Percentiles rank a stretch among this genome's conserved stretches.
Evolutionary conservation across 129 eudicot genomes (phyloP).

Genomic region (Pittosporum tobira): DNA sequence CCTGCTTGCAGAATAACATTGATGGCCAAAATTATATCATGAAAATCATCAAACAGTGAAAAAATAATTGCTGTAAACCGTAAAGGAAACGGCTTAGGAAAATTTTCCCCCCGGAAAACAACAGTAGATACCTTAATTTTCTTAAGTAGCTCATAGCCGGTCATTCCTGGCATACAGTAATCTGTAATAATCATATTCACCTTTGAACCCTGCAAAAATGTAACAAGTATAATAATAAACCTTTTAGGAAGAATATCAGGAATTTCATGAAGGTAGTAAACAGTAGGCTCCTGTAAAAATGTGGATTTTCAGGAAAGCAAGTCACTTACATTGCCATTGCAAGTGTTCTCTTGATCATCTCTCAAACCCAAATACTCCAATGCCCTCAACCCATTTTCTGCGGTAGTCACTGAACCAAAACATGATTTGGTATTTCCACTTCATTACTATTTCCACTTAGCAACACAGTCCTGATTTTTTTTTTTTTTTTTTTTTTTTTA

Average conservation of each 20-base stretch:
- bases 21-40: background rate
- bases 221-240: too few species aligned
- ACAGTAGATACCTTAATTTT: slow-evolving; percentile 57
- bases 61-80: background rate
- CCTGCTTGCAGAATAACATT: slow-evolving; percentile 33
- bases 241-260: background rate
- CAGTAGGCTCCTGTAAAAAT: too few species aligned
- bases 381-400: slow-evolving; percentile 75
- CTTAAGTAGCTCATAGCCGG: slow-evolving; percentile 83
- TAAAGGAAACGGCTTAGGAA: too few species aligned
- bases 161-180: slow-evolving; percentile 90
- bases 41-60: background rate
- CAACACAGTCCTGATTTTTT: too few species aligned
- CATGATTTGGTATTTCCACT: too few species aligned
- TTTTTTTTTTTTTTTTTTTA: too few species aligned
- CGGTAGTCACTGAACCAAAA: slow-evolving; percentile 58
- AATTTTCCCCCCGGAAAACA: too few species aligned
- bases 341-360: slow-evolving; percentile 34
- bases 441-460: too few species aligned
- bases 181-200: slow-evolving; percentile 76
- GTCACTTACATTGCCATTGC: slow-evolving; percentile 29
- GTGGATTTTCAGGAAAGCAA: background rate
- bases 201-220: slow-evolving; percentile 32
- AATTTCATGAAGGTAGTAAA: background rate
- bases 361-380: slow-evolving; percentile 61